Conservation (phyloP, 176 grass and related monocot genomes). For the Elymus sibiricus region DNA sequence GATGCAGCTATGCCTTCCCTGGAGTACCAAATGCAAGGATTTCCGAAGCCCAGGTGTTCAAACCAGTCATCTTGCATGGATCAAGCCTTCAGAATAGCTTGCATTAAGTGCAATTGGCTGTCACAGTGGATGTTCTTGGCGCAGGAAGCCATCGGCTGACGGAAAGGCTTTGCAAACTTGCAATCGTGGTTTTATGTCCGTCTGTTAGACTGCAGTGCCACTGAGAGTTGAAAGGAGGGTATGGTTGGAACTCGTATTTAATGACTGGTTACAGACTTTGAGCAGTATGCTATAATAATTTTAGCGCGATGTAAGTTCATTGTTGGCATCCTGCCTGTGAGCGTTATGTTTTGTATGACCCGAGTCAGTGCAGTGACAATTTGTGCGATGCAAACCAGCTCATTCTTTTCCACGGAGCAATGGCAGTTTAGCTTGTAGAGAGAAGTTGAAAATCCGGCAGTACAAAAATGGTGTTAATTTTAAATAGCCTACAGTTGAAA, state of each 20-base stretch:
- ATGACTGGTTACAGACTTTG: background rate
- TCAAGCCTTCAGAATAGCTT: slow-evolving; percentile 9
- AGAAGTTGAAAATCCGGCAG: too few relatives aligned
- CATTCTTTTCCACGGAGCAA: background rate
- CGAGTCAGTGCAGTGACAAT: slow-evolving; percentile 2
- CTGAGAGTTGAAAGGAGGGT: background rate
- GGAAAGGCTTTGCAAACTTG: background rate
- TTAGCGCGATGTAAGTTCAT: slow-evolving; percentile 1
- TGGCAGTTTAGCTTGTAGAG: too few relatives aligned
- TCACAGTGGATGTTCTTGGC: background rate
- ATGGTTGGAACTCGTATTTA: background rate
- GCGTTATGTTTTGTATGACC: slow-evolving; percentile 2
- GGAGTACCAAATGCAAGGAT: slow-evolving; percentile 12
- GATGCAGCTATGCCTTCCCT: background rate
- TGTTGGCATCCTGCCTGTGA: background rate
- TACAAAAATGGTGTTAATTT: too few relatives aligned
- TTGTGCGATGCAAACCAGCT: background rate
- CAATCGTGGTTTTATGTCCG: background rate
- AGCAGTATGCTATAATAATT: background rate
- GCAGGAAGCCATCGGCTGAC: background rate
- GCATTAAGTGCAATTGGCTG: background rate
- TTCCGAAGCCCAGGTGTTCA: background rate
- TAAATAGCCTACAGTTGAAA: too few relatives aligned
- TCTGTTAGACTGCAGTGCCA: slow-evolving; percentile 5
- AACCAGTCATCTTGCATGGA: background rate